Percentiles rank a stretch among this genome's conserved stretches.
Conservation (phyloP, 257 asterid species). For the Forsythia suspensa region DNA sequence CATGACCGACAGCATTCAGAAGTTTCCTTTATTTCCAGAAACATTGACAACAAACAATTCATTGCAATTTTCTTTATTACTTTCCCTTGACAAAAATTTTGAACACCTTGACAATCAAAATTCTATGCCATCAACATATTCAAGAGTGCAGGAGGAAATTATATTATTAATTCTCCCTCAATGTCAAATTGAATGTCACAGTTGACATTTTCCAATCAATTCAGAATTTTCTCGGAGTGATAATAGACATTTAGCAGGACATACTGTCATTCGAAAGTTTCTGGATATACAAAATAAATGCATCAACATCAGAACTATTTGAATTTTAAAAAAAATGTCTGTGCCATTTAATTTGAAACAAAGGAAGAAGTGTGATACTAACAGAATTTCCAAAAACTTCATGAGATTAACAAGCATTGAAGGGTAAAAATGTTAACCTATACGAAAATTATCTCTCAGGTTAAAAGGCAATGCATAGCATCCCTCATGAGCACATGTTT, state of each 20-base stretch:
- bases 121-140: background rate
- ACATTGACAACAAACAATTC: background rate
- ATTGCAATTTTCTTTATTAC: background rate
- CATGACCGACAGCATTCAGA: no score
- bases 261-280: background rate
- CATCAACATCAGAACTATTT: background rate
- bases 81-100: background rate
- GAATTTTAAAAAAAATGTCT: background rate
- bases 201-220: background rate
- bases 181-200: background rate
- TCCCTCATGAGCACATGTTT: slow-evolving; percentile 6
- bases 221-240: background rate
- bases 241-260: slow-evolving; percentile 2
- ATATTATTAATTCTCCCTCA: background rate
- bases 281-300: background rate
- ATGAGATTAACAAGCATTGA: background rate
- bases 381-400: background rate
- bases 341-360: background rate
- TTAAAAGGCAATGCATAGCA: slow-evolving; percentile 7
- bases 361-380: background rate
- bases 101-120: background rate
- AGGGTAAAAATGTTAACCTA: slow-evolving; percentile 1
- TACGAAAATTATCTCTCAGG: background rate
- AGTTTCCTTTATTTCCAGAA: no score
- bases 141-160: background rate